Evolutionary conservation across 306 rosid genomes (phyloP).

Genomic region (Carpinus fangiana): DNA sequence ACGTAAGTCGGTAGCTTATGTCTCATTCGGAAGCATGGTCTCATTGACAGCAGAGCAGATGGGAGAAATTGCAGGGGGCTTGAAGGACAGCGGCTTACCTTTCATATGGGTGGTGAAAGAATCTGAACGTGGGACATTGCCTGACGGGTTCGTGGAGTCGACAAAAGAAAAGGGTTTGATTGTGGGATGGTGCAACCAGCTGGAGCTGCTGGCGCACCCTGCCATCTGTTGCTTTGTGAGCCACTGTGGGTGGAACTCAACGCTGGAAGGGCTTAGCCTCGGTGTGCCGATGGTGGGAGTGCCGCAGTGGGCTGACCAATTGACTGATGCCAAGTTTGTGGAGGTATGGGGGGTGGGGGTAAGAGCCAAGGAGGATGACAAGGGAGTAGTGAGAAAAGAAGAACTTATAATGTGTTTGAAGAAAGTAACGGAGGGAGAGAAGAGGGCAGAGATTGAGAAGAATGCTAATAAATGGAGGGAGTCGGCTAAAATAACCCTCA

Average conservation of each 20-base stretch:
- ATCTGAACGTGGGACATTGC: constrained; percentile 40
- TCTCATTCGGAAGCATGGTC: constrained; percentile 60
- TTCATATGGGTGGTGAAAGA: constrained; percentile 52
- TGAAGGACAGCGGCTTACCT: constrained; percentile 35
- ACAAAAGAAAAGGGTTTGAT: constrained; percentile 39
- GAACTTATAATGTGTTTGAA: constrained; percentile 47
- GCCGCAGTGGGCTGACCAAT: constrained; percentile 66
- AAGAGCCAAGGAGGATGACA: constrained; percentile 56
- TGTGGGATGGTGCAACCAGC: constrained; percentile 60
- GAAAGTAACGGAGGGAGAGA: constrained; percentile 53
- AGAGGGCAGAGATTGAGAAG: constrained; percentile 35
- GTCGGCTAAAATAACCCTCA: constrained; percentile 46
- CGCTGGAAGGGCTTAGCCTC: constrained; percentile 64
- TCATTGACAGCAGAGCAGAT: constrained; percentile 39
- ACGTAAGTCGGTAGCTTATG: constrained; percentile 37
- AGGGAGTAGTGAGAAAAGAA: constrained; percentile 48
- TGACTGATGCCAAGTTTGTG: constrained; percentile 63
- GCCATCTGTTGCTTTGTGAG: constrained; percentile 62
- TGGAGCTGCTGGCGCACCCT: constrained; percentile 50
- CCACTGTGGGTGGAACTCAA: constrained; percentile 73
- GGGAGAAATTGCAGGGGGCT: constrained; percentile 41
- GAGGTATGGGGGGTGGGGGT: constrained; percentile 64
- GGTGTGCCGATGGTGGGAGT: constrained; percentile 65
- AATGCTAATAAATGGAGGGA: constrained; percentile 48
- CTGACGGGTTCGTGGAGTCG: constrained; percentile 30